Base-by-base conservation (phyloP, 176 grass and related monocot species). In the Avena eriantha region DNA sequence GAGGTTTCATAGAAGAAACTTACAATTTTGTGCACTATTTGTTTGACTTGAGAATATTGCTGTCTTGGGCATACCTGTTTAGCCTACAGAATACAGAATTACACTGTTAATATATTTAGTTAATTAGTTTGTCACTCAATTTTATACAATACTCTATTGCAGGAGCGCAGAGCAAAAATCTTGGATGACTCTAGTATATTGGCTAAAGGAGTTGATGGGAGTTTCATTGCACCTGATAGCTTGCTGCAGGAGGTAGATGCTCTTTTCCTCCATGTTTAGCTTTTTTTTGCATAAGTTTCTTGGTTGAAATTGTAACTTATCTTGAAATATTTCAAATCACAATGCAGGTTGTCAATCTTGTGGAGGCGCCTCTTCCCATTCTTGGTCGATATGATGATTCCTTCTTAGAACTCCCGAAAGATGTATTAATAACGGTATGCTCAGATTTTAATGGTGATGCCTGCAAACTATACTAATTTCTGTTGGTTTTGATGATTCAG, bases 371-470 rank as follows among this genome's bases (percentile, higher is more conserved):
- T 79, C 39, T 92, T 84, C 88, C 96, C 33, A 98, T 98, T 87
- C 90, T 98, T 83, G 96, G 96, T 49, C 83, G 18, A 91, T 95
- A 89, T 64, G 92, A 98, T 84, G 84, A 90, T 84, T 92, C 90
- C 70, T 98, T 98, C 84, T 92, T 98, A 88, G 93, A 94, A 78
- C 93, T 98, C 78, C 96, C 96, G 15, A 91, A 95, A 83, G 96
- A 98, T 86, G 93, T 98, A 82, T 81, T 98, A 72, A 92, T 89
- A 84, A 98, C 86, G 90, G 96, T 98, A 95, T 88, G 91, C 79
- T 79, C 57, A 41, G 35, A 50, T 73, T 87, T 84, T 58, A 76
- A 57, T 19, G 7, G 59, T 36, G 48, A 66, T 74, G 66, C 33
- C 16, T 41, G 7, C 7, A 65, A 65, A 23, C 17, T 4, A 18